Evolutionary conservation across 495 filamentous ascomycete genomes (phyloP), one percentile per base, ranked within the genome.

Genomic region (Glarea lozoyensis): DNA sequence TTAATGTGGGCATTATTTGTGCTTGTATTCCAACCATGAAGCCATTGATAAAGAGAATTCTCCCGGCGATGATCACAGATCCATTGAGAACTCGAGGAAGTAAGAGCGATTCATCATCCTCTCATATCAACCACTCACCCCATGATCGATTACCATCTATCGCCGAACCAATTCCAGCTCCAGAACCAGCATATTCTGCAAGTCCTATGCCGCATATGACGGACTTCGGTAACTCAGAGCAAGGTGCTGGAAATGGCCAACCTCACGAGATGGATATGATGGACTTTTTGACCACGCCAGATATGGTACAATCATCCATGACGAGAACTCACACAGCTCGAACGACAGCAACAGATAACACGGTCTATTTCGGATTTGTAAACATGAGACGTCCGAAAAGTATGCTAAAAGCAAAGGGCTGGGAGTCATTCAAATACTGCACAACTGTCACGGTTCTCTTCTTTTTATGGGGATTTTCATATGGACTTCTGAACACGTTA

Each of bases 21-120:
- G 88, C 79, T 36, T 94, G 87, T 52, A 81, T 94, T 20, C 89
- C 88, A 11, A 89, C 83, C 15, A 65, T 94, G 48, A 96, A 94
- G 54, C 89, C 89, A 11, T 68, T 96, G 13, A 78, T 87, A 42
- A 75, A 84, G 32, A 75, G 76, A 9, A 73, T 92, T 36, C 58
- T 90, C 17, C 89, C 89, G 3, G 69, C 75, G 32, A 69, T 92
- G 64, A 48, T 55, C 32, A 49, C 37, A 3, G 42, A 52, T 22
- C 46, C 4, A 4, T 45, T 41, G 3, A 27, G 44, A 23, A 17
- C 20, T 31, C 21, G 39, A 9, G 42, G 36, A 11, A 35, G 40
- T 4, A 48, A 53, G 18, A 37, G 11, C 0, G 40, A 19, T 11
- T 49, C 48, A 1, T 40, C 17, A 23, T 42, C 42, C 18, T 46